Evolutionary conservation across 768 basidiomycete genomes (phyloP), one percentile per base, ranked within the genome.

Genomic region (Lactifluus hygrophoroides): DNA sequence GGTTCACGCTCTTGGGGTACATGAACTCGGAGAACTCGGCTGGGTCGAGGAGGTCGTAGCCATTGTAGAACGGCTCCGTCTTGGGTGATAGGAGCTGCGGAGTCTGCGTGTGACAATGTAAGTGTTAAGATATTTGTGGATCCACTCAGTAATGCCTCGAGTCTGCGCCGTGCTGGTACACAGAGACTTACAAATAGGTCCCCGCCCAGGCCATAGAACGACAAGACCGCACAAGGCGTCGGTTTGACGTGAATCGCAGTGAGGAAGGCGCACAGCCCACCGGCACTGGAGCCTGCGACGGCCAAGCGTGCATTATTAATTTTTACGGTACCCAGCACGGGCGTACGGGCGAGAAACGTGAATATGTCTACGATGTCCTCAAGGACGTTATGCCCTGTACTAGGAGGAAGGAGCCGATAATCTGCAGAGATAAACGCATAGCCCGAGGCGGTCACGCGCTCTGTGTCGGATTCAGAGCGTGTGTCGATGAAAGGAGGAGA

Each of bases 141-240:
- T 19, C 3, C 14, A 13, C 9, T 10, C n/a, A n/a, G 10, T 40
- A n/a, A 9, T 40, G n/a, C 7, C 8, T 40, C 40, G 40, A 8
- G 40, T 19, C 10, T 6, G n/a, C 10, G 42, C 4, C 11, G 19
- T 7, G 42, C 40, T 2, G 3, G 21, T 4, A 16, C 21, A 8
- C 5, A n/a, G 8, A 32, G 38, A 32, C 72, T 47, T 48, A 74
- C 74, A 48, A 85, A 65, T 56, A 82, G 75, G 56, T 85, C 69
- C 0, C 84, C 85, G n/a, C 83, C 83, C 75, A 81, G 77, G 0
- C 79, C 83, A 68, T 85, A 86, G 63, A 86, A 60, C 0, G 79
- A 80, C 0, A 86, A 62, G 2, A 85, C 55, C 0, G 77, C 83
- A 56, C 72, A 78, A 0, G 83, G 83, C 54, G 74, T 79, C 0